Evolutionary conservation across 176 grass and related monocot species (phyloP).

Genomic region (Eragrostis curvula): DNA sequence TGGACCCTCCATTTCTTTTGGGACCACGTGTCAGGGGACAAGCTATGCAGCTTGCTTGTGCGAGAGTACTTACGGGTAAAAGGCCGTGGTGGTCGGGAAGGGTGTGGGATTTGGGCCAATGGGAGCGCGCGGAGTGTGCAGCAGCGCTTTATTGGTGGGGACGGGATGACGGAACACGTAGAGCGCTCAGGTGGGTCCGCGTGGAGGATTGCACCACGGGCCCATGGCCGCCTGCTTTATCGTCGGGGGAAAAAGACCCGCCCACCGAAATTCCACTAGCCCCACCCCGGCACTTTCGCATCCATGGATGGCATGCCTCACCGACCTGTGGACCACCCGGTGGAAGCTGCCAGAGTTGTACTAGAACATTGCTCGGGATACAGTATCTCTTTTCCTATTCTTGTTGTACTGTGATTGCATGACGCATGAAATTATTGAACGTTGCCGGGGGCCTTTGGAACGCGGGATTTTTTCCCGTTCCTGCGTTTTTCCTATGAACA

Average conservation of each 20-base stretch:
- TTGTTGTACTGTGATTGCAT: too few relatives aligned
- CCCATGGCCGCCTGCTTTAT: constrained; percentile 32
- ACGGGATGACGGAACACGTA: constrained; percentile 47
- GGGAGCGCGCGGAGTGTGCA: constrained; percentile 43
- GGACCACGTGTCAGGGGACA: background rate
- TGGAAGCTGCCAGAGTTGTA: background rate
- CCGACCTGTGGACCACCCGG: background rate
- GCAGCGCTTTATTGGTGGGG: constrained; percentile 15
- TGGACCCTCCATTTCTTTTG: rapidly evolving
- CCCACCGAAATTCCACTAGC: constrained; percentile 30
- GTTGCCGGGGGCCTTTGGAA: too few relatives aligned
- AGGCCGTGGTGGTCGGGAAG: background rate
- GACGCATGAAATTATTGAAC: too few relatives aligned
- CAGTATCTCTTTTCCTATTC: too few relatives aligned
- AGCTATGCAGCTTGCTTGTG: rapidly evolving
- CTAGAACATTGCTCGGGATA: too few relatives aligned
- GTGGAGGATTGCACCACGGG: background rate
- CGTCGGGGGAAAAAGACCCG: background rate
- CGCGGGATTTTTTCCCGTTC: too few relatives aligned
- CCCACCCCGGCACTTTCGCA: background rate
- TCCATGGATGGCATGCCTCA: background rate
- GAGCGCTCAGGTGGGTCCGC: background rate
- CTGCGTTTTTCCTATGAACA: too few relatives aligned
- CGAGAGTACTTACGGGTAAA: background rate
- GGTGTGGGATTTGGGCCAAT: constrained; percentile 33